phyloP scores from a whole-genome alignment of 1,139 yeast species.

The Kurtzmaniella quercitrusa region DNA sequence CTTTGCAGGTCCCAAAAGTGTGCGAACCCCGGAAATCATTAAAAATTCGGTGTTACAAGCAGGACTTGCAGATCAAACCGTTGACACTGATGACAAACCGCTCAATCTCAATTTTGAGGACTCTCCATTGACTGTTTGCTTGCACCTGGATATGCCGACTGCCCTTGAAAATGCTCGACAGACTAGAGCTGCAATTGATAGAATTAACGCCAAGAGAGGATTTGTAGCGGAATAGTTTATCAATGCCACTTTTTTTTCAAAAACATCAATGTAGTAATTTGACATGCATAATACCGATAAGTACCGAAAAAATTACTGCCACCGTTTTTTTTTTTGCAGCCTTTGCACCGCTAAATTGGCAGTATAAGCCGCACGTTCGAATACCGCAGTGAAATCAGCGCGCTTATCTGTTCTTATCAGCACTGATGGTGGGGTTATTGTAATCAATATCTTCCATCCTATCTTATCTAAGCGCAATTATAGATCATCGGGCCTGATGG shows the following conservation, averaged over 20 bases:
- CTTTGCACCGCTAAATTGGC: not conserved
- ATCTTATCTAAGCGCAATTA: not conserved
- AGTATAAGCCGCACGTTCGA: not conserved
- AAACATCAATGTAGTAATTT: not conserved
- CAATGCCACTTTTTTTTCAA: not conserved
- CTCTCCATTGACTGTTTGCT: slow-evolving; percentile 27
- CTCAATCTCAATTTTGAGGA: slow-evolving; percentile 21
- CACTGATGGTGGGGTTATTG: no score
- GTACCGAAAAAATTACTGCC: not conserved
- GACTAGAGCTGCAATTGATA: slow-evolving; percentile 27
- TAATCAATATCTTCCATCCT: not conserved
- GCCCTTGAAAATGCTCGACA: slow-evolving; percentile 27
- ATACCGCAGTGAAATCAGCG: no score
- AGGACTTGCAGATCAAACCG: slow-evolving; percentile 17
- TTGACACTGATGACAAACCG: slow-evolving; percentile 17
- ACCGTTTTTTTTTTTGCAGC: not conserved
- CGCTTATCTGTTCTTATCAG: no score
- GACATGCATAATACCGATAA: not conserved
- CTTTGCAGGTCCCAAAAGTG: slow-evolving; percentile 17
- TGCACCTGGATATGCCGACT: slow-evolving; percentile 36
- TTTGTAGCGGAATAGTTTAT: not conserved
- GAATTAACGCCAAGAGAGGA: slow-evolving; percentile 14
- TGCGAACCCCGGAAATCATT: slow-evolving; percentile 27
- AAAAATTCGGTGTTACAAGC: slow-evolving; percentile 21
- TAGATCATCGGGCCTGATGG: not conserved